Evolutionary conservation across 805 yeast genomes (phyloP), one percentile per base, ranked within the genome.

Genomic region (Hanseniaspora valbyensis): DNA sequence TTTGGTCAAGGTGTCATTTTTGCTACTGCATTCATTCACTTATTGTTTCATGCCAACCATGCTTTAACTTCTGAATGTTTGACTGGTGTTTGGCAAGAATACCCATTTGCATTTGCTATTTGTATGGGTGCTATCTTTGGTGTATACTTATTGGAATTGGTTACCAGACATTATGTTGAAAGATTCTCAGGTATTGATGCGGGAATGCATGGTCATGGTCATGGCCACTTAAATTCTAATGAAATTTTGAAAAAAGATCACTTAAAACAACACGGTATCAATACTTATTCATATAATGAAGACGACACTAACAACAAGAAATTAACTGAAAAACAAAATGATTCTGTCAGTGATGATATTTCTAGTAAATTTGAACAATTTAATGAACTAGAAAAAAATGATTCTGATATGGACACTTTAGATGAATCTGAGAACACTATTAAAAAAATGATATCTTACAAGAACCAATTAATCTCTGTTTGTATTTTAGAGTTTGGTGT

Each of bases 1-100:
- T 84, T 84, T 61, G 94, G 94, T 54, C 80, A 89, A 2, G 94
- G 94, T 50, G 90, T 84, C 43, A 84, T 84, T 59, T 73, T 84
- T 12, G 84, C 90, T 13, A 84, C 94, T 1, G 85, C 89, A 0
- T 82, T 84, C 58, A 78, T 84, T 28, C 94, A 84, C 66, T 67
- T 84, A 53, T 65, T 84, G 53, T 71, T 76, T 54, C 90, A 87
- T 0, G 90, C 92, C 3, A 63, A 70, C 52, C 83, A 80, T 8
- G 71, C 76, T 2, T 67, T 83, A 42, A 59, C 71, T 1, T 59
- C 74, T 42, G 74, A 67, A 8, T 83, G 92, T 66, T 68, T 83
- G 25, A 83, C 84, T 12, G 80, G 78, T 33, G 72, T 74, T 0
- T 76, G 76, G 58, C 68, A 69, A 2, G 69, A 62, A 18, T 77